These are phyloP conservation scores for Yarrowia sp. DNA, from an alignment of 805 yeast genomes.

Conservation along the genomic window DNA sequence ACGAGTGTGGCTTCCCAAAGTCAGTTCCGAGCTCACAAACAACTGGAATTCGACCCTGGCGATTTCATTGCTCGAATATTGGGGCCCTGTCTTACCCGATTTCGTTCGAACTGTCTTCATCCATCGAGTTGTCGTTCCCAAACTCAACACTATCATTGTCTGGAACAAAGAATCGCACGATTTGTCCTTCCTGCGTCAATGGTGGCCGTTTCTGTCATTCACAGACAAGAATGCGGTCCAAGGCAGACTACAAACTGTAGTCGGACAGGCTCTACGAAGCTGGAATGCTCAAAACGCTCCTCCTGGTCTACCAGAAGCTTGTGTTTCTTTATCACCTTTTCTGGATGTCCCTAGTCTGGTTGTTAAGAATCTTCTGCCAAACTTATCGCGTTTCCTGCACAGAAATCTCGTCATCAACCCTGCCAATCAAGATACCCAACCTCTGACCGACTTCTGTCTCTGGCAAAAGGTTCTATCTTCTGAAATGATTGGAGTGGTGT, in stretches of 20 bases:
- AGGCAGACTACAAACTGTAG: constrained; percentile 2
- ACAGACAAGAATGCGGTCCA: constrained; percentile 5
- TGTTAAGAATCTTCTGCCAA: constrained; percentile 40
- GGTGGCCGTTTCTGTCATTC: constrained; percentile 29
- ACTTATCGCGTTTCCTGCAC: constrained; percentile 41
- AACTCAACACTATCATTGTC: constrained; percentile 50
- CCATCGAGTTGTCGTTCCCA: constrained; percentile 51
- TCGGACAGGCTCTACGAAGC: constrained; percentile 32
- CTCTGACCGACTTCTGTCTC: constrained; percentile 42
- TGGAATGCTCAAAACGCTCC: constrained; percentile 29
- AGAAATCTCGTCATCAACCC: constrained; percentile 47
- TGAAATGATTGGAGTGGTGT: constrained; percentile 43
- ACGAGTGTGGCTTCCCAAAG: constrained; percentile 51
- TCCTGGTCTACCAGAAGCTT: constrained; percentile 16
- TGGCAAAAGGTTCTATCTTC: constrained; percentile 46
- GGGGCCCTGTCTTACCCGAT: constrained; percentile 53
- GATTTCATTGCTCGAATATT: constrained; percentile 53
- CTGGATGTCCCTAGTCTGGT: constrained; percentile 37
- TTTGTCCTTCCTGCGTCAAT: constrained; percentile 22
- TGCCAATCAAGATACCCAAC: constrained; percentile 43
- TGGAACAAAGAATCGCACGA: constrained; percentile 51
- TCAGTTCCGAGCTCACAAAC: constrained; percentile 46
- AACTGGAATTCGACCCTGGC: constrained; percentile 56
- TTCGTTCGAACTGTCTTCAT: constrained; percentile 48
- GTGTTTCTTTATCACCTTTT: neutral